These are phyloP conservation scores for Leishmania major DNA, from an alignment of 208 protist species.

Conservation along the genomic window DNA sequence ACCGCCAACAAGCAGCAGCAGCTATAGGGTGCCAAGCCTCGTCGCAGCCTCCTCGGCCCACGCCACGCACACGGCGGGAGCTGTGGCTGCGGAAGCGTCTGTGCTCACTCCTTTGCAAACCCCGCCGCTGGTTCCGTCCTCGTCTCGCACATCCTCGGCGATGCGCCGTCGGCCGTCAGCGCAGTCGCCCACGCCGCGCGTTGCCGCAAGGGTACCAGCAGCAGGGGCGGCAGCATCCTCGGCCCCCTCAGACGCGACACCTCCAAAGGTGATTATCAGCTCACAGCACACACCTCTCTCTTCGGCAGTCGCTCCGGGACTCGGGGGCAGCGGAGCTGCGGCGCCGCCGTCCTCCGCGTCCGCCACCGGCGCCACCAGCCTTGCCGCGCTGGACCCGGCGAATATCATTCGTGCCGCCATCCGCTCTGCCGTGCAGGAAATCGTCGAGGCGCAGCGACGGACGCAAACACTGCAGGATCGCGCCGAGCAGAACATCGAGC, in stretches of 20 bases:
- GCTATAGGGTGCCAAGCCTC: background rate
- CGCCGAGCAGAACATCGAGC: constrained; percentile 34
- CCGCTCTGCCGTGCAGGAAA: constrained; percentile 65
- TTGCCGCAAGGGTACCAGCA: background rate
- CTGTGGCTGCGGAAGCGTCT: background rate
- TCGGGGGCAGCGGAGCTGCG: background rate
- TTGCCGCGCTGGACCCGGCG: constrained; percentile 16
- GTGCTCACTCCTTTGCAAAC: constrained; percentile 1
- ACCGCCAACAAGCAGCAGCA: background rate
- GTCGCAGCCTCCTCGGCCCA: background rate
- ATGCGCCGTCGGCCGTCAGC: background rate
- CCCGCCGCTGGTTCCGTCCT: constrained; percentile 19
- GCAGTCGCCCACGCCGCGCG: background rate
- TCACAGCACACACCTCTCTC: constrained; percentile 4
- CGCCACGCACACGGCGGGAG: background rate
- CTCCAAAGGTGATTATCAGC: constrained; percentile 23
- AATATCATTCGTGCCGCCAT: constrained; percentile 62
- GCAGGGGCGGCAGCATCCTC: background rate
- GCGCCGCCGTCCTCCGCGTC: constrained; percentile 9
- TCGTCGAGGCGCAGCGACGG: constrained; percentile 46
- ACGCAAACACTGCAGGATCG: constrained; percentile 40
- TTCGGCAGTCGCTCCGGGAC: background rate
- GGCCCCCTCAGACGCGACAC: background rate
- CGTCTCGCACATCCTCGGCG: constrained; percentile 8
- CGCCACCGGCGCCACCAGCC: background rate